Conservation (phyloP, 257 asterid species). For the Solanum acaule region DNA sequence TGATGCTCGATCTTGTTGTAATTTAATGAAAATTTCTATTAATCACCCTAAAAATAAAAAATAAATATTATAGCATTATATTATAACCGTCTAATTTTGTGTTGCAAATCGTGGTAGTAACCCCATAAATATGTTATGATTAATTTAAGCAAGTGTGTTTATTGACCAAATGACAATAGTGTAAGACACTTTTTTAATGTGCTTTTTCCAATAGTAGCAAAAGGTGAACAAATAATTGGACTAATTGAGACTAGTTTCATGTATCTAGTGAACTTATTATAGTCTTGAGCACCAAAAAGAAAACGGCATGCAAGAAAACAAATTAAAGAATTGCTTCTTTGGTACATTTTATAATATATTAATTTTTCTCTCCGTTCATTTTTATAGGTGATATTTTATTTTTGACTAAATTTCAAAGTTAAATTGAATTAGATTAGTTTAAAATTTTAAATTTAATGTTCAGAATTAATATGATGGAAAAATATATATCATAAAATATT, state of each 20-base stretch:
- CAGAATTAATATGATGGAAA: no score
- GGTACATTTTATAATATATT: background rate
- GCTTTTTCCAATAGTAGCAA: background rate
- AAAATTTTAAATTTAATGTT: no score
- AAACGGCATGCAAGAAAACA: background rate
- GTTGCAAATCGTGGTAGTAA: background rate
- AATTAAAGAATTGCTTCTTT: background rate
- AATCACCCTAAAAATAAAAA: background rate
- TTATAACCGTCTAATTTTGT: background rate
- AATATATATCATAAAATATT: no score
- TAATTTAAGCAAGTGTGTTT: background rate
- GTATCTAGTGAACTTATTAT: background rate
- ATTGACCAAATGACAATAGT: background rate
- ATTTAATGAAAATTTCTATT: background rate
- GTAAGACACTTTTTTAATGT: background rate
- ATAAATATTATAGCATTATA: background rate
- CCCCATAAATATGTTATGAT: background rate
- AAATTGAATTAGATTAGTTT: no score
- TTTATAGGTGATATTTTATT: no score
- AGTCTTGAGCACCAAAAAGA: background rate
- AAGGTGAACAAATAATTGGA: background rate
- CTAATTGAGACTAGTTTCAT: background rate
- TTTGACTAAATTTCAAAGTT: no score
- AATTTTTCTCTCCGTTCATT: background rate
- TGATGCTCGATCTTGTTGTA: background rate